Conservation (phyloP, 306 rosid species). For the Malus orientalis region DNA sequence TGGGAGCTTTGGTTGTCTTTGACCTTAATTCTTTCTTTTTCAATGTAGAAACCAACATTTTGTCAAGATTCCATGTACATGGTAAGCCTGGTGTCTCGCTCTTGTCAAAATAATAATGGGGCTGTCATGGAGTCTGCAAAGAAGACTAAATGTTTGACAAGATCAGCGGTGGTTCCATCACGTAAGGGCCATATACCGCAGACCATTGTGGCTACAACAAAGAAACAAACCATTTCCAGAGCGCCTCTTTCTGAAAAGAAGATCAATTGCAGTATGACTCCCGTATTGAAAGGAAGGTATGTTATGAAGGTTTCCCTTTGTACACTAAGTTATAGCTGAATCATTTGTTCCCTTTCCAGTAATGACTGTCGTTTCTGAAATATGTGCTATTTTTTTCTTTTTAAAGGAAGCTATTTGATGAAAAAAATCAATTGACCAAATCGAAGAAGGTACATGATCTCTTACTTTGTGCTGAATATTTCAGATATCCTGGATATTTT, state of each 20-base stretch:
- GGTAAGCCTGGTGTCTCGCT: conserved; percentile 65
- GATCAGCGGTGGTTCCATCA: conserved; percentile 21
- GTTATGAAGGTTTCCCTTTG: background rate
- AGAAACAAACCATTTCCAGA: conserved; percentile 31
- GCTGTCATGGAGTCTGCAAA: conserved; percentile 21
- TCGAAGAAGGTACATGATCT: conserved; percentile 48
- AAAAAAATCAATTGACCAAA: conserved; percentile 33
- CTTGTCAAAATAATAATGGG: conserved; percentile 34
- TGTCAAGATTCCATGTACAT: conserved; percentile 81
- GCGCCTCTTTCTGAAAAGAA: conserved; percentile 40
- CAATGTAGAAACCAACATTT: conserved; percentile 49
- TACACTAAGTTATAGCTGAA: background rate
- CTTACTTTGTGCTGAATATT: background rate
- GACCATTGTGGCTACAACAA: conserved; percentile 32
- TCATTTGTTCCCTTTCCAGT: background rate
- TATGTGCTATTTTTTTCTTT: background rate
- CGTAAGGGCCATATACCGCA: conserved; percentile 32
- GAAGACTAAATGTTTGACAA: conserved; percentile 32
- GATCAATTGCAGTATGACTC: conserved; percentile 13
- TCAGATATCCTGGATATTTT: background rate
- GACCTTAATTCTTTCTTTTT: background rate
- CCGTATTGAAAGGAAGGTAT: conserved; percentile 59
- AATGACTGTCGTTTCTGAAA: background rate
- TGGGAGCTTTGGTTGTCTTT: background rate
- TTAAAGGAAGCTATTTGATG: conserved; percentile 68